Evolutionary conservation across 2,329 filamentous ascomycete genomes (phyloP), one percentile per base, ranked within the genome.

Genomic region (Orbilia blumenaviensis): DNA sequence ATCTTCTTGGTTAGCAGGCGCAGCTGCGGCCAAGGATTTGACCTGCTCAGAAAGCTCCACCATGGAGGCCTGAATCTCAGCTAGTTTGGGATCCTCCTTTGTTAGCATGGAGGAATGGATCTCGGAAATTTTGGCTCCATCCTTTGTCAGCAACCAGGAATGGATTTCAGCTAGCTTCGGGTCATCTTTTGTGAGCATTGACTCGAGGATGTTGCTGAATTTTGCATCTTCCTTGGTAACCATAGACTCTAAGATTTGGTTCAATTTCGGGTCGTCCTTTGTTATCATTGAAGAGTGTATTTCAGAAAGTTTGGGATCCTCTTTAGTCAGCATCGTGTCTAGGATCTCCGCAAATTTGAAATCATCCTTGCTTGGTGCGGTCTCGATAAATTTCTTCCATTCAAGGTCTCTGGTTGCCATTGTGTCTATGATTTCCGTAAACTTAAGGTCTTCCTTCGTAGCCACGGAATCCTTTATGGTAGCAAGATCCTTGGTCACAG

Each of bases 401-500:
- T 63, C 16, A 14, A 48, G 61, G 18, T 64, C 61, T 27, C 52
- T 64, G 7, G 27, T 64, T 1, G 34, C n/a, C 61, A 64, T 64
- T 7, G 61, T 34, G 4, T 58, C 34, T n/a, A 18, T 25, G 1
- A 66, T 66, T 16, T 66, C 18, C 8, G 46, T 18, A 8, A 64
- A 25, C 2, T 64, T 23, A n/a, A 48, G 27, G 10, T 52, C 44
- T n/a, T 64, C 42, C 77, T 64, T 64, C 18, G 83, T 82, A 18
- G 85, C 81, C 9, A 87, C 81, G 44, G 81, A 82, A 5, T 63
- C 38, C 25, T n/a, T 23, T 3, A 38, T 54, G 8, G 36, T 8
- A 27, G 61, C 16, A 14, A 38, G 56, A 25, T 61, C 56, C 23
- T 61, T 52, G 2, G 41, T 6, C 32, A 29, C 21, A 27, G 81